Conservation (phyloP, 1,139 yeast genomes). For the Geotrichum reessii region DNA sequence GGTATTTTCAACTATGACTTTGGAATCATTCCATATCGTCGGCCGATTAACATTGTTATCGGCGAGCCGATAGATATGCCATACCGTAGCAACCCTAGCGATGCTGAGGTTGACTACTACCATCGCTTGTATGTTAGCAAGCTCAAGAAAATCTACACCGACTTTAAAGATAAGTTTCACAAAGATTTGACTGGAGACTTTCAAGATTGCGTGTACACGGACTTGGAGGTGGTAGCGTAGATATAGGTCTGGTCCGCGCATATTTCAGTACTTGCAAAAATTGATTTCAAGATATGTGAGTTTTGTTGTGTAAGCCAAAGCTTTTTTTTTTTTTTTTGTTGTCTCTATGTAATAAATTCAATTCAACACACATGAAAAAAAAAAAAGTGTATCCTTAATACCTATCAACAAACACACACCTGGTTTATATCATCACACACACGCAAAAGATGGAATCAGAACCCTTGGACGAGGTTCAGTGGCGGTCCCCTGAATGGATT, state of each 20-base stretch:
- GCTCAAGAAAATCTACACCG: conserved; percentile 59
- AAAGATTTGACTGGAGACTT: conserved; percentile 14
- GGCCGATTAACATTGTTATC: conserved; percentile 64
- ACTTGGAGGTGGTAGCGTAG: conserved; percentile 7
- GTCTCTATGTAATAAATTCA: not conserved
- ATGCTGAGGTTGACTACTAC: conserved; percentile 57
- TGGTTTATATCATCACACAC: too few species aligned
- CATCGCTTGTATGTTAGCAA: conserved; percentile 70
- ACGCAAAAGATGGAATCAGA: conserved; percentile 11
- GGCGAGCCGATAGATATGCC: conserved; percentile 80
- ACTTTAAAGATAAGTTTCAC: conserved; percentile 48
- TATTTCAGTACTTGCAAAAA: not conserved
- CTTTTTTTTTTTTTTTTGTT: not conserved
- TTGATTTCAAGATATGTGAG: not conserved
- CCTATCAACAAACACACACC: not conserved
- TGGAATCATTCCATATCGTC: conserved; percentile 82
- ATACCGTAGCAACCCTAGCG: conserved; percentile 41
- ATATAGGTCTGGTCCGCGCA: not conserved
- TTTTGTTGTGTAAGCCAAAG: not conserved
- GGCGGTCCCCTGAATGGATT: conserved; percentile 98
- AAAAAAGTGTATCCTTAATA: not conserved
- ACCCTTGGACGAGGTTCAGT: conserved; percentile 78
- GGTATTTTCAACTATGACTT: conserved; percentile 90
- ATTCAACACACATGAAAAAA: not conserved
- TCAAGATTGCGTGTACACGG: conserved; percentile 12